phyloP scores from a whole-genome alignment of 768 basidiomycete genomes.

The Boletus rubescentipes region DNA sequence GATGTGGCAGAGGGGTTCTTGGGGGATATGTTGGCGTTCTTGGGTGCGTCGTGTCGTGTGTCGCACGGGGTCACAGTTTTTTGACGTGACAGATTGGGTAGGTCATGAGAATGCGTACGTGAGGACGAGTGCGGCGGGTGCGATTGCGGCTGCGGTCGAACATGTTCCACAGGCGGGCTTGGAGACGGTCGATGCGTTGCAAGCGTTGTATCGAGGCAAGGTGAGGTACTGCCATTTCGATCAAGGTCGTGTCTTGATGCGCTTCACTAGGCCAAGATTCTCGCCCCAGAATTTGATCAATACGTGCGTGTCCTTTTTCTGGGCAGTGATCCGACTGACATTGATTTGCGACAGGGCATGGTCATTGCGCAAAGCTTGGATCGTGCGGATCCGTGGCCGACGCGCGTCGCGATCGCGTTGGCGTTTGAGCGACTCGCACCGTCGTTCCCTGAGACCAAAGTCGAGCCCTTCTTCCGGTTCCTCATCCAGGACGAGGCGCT shows the following conservation, averaged over 20 bases:
- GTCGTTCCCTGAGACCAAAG: constrained; percentile 56
- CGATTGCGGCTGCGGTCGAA: constrained; percentile 75
- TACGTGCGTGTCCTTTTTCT: constrained; percentile 57
- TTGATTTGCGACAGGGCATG: constrained; percentile 67
- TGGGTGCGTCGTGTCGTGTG: constrained; percentile 50
- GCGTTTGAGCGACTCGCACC: constrained; percentile 69
- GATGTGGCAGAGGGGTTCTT: constrained; percentile 73
- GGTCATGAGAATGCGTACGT: constrained; percentile 83
- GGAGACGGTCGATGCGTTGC: constrained; percentile 49
- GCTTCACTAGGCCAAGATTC: constrained; percentile 70
- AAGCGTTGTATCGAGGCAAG: constrained; percentile 83
- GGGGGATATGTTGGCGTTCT: constrained; percentile 54
- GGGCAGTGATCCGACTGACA: not conserved
- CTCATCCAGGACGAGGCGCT: constrained; percentile 83
- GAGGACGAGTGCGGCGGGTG: constrained; percentile 64
- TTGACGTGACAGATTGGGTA: constrained; percentile 25
- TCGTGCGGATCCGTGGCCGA: constrained; percentile 84
- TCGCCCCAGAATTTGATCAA: constrained; percentile 90
- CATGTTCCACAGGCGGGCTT: constrained; percentile 62
- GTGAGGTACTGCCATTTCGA: constrained; percentile 39
- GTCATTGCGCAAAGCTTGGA: constrained; percentile 85
- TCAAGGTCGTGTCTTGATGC: too few species aligned
- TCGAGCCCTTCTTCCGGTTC: constrained; percentile 79
- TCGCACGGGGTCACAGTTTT: too few species aligned
- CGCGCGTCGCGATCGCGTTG: constrained; percentile 70